Percentiles rank a stretch among this genome's conserved stretches.
Evolutionary conservation across 2,329 filamentous ascomycete species (phyloP).

Genomic region (Exophiala bonariae): DNA sequence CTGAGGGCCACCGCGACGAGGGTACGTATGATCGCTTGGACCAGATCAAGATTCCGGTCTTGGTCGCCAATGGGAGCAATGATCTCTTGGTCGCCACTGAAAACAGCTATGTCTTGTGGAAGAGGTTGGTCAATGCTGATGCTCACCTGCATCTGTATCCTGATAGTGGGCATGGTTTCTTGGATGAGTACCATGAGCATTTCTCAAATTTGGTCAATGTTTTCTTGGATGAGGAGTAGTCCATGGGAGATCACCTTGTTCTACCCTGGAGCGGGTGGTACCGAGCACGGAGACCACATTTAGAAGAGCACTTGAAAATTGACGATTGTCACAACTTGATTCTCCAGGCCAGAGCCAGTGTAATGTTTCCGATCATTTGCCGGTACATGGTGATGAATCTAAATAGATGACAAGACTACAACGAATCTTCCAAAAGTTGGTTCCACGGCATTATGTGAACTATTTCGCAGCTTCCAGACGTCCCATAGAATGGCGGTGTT

Average conservation of each 20-base stretch:
- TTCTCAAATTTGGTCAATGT: slow-evolving; percentile 18
- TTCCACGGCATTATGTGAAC: too few species aligned
- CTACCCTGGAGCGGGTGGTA: too few species aligned
- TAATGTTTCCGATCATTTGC: too few species aligned
- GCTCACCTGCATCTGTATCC: slow-evolving; percentile 18
- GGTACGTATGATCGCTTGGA: slow-evolving; percentile 13
- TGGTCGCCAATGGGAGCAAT: slow-evolving; percentile 19
- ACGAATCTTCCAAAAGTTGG: too few species aligned
- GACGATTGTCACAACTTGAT: too few species aligned
- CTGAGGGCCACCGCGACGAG: slow-evolving; percentile 11
- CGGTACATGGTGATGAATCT: too few species aligned
- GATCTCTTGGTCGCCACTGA: slow-evolving; percentile 17
- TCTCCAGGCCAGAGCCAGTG: too few species aligned
- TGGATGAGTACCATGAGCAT: slow-evolving; percentile 15
- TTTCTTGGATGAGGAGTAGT: slow-evolving; percentile 13
- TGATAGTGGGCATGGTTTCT: slow-evolving; percentile 17
- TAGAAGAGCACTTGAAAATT: too few species aligned
- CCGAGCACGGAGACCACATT: too few species aligned
- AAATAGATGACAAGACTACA: too few species aligned
- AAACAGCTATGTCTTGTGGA: slow-evolving; percentile 16
- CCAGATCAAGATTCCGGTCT: slow-evolving; percentile 11
- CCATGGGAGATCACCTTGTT: background rate
- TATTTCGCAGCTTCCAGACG: slow-evolving; percentile 7
- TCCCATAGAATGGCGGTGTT: slow-evolving; percentile 21
- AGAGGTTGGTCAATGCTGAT: slow-evolving; percentile 9